Evolutionary conservation across 208 protist genomes (phyloP).

Genomic region (Crithidia fasciculata): DNA sequence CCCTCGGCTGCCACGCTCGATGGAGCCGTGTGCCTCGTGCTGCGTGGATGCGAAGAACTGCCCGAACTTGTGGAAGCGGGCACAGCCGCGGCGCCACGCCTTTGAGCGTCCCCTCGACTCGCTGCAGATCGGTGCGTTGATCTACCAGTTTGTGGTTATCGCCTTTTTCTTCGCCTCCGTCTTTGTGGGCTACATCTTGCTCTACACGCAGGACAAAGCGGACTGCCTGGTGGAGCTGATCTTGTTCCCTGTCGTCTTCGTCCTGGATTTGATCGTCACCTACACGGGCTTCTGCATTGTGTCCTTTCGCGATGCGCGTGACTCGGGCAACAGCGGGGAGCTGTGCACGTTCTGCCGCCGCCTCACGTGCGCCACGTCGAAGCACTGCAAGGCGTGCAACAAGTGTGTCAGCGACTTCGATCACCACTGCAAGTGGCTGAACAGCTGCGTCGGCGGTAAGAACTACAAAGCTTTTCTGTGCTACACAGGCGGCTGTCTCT

Average conservation of each 20-base stretch:
- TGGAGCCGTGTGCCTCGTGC: constrained; percentile 56
- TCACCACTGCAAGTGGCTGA: constrained; percentile 93
- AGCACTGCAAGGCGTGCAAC: constrained; percentile 90
- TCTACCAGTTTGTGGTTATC: constrained; percentile 37
- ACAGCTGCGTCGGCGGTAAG: constrained; percentile 80
- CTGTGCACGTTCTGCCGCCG: constrained; percentile 60
- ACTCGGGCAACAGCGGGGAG: constrained; percentile 52
- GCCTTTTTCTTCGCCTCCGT: constrained; percentile 57
- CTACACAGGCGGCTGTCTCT: constrained; percentile 44
- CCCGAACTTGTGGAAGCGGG: constrained; percentile 55
- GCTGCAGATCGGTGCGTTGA: constrained; percentile 51
- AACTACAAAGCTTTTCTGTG: constrained; percentile 86
- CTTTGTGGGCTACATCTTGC: constrained; percentile 44
- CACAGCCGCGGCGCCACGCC: constrained; percentile 61
- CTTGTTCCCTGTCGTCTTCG: constrained; percentile 34
- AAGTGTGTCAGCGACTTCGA: constrained; percentile 89
- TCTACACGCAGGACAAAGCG: constrained; percentile 43
- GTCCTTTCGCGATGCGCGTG: constrained; percentile 57
- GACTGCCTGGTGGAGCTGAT: constrained; percentile 55
- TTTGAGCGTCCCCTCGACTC: constrained; percentile 69
- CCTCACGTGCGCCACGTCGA: constrained; percentile 42
- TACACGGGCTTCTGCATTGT: constrained; percentile 40
- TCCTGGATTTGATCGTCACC: constrained; percentile 21
- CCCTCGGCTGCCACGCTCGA: constrained; percentile 6
- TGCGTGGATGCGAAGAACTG: constrained; percentile 56